phyloP scores from a whole-genome alignment of 2,329 filamentous ascomycete genomes.

The Fusarium guadeloupense region DNA sequence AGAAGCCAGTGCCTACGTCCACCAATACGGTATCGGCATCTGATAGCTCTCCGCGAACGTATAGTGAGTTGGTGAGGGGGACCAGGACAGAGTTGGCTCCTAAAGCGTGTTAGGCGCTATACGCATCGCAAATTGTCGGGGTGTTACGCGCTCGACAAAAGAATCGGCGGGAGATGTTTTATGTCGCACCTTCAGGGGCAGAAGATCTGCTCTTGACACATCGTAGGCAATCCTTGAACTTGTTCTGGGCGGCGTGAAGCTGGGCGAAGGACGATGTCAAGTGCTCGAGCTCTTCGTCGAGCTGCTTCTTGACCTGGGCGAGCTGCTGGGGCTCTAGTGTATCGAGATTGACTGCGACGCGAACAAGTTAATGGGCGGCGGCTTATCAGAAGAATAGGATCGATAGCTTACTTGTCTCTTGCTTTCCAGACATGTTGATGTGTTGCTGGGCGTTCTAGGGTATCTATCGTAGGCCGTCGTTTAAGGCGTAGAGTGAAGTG shows the following conservation, averaged over 20 bases:
- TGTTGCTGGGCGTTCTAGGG: slow-evolving; percentile 7
- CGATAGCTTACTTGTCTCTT: slow-evolving; percentile 46
- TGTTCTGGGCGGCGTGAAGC: slow-evolving; percentile 86
- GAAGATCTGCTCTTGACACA: slow-evolving; percentile 68
- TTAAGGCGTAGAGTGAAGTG: slow-evolving; percentile 7
- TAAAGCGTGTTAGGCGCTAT: slow-evolving; percentile 26
- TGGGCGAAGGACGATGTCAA: slow-evolving; percentile 90
- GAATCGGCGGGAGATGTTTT: not conserved
- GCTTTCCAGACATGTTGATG: slow-evolving; percentile 47
- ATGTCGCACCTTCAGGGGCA: slow-evolving; percentile 44
- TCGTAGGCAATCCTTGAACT: slow-evolving; percentile 89
- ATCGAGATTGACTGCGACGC: slow-evolving; percentile 67
- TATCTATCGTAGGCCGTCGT: slow-evolving; percentile 5
- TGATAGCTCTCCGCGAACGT: slow-evolving; percentile 84
- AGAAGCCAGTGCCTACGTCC: slow-evolving; percentile 93
- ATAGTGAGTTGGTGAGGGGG: slow-evolving; percentile 93
- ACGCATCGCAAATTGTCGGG: not conserved
- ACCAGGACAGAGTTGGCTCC: slow-evolving; percentile 75
- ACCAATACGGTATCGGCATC: slow-evolving; percentile 83
- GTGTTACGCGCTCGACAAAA: not conserved
- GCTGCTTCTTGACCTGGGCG: slow-evolving; percentile 90
- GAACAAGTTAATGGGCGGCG: not conserved
- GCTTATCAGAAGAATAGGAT: no score
- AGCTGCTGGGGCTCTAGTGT: slow-evolving; percentile 86
- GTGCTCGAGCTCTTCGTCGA: slow-evolving; percentile 96